Percentiles rank a stretch among this genome's conserved stretches.
phyloP scores from a whole-genome alignment of 148 eudicot genomes.

The Gaultheria prostrata region DNA sequence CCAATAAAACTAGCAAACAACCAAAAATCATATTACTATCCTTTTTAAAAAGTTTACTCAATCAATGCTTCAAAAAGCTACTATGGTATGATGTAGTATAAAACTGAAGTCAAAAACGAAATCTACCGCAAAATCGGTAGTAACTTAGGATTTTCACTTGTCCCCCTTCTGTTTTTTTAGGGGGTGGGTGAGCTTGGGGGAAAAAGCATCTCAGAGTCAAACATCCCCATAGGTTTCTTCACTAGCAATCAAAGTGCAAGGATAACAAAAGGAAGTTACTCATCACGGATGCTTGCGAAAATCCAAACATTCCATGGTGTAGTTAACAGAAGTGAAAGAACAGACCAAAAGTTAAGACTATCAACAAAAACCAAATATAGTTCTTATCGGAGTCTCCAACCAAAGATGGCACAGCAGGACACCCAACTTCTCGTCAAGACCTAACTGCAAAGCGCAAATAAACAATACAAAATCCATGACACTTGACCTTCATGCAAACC shows the following conservation, averaged over 20 bases:
- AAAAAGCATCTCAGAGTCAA: conserved; percentile 15
- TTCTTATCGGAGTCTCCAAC: neutral
- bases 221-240: conserved; percentile 25
- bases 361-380: neutral
- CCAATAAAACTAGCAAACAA: neutral
- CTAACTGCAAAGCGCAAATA: neutral
- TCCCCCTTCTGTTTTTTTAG: neutral
- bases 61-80: neutral
- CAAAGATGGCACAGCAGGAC: neutral
- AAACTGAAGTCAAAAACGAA: neutral
- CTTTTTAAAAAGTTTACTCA: too few species aligned
- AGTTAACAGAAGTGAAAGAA: neutral
- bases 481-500: neutral
- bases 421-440: neutral
- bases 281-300: neutral
- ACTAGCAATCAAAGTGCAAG: conserved; percentile 40
- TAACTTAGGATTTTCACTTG: neutral
- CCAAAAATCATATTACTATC: neutral
- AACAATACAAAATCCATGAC: neutral
- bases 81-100: neutral
- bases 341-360: neutral
- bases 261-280: conserved; percentile 23
- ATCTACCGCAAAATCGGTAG: neutral
- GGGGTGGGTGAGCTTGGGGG: neutral
- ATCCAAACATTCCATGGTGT: neutral